Evolutionary conservation across 768 basidiomycete genomes (phyloP).

Genomic region (Tricholoma matsutake): DNA sequence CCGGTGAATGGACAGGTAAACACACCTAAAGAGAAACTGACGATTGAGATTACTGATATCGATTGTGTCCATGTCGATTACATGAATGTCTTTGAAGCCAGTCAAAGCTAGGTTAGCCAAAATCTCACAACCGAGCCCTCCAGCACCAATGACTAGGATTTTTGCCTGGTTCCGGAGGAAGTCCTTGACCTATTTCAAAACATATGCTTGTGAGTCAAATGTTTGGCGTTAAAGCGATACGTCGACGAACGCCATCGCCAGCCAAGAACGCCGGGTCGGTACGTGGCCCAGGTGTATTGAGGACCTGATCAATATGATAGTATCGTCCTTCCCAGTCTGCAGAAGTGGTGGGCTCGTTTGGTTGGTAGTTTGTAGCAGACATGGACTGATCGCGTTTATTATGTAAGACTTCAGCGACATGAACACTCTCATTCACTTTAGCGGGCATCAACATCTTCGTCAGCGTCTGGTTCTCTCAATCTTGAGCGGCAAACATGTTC

Average conservation of each 20-base stretch:
- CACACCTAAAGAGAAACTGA: conserved; percentile 94
- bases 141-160: conserved; percentile 96
- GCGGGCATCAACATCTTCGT: conserved; percentile 80
- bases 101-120: conserved; percentile 93
- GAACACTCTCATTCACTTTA: conserved; percentile 55
- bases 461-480: conserved; percentile 86
- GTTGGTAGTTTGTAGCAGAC: background rate
- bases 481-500: conserved; percentile 80
- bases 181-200: conserved; percentile 65
- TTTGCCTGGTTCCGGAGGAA: conserved; percentile 85
- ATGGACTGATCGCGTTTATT: conserved; percentile 12
- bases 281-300: conserved; percentile 84
- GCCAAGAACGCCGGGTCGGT: conserved; percentile 82
- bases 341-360: background rate
- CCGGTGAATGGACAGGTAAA: background rate
- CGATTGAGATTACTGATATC: conserved; percentile 98
- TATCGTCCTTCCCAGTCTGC: conserved; percentile 60
- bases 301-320: conserved; percentile 80
- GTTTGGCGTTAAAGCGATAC: background rate
- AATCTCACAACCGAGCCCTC: conserved; percentile 97
- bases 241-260: conserved; percentile 64
- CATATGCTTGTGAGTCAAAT: conserved; percentile 3
- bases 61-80: conserved; percentile 99
- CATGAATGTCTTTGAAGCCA: conserved; percentile 98
- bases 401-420: conserved; percentile 30